A percentile compares a stretch with the other conserved stretches of the same genome.
Conservation (phyloP, 75 land plant species). For the Cupressus sempervirens region DNA sequence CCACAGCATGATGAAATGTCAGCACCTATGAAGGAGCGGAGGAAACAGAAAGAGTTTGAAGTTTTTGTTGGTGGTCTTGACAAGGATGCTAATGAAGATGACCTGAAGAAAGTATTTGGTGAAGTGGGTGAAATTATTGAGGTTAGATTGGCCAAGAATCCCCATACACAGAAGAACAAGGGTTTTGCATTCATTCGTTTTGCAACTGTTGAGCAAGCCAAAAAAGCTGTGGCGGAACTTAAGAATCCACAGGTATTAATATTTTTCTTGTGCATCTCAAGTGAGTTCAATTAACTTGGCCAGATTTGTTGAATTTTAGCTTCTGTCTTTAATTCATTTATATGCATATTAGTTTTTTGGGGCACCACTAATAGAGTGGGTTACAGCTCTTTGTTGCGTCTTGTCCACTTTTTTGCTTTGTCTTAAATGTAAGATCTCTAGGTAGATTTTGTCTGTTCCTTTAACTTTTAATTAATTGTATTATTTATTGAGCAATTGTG, state of each 20-base stretch:
- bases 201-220: slow-evolving; percentile 41
- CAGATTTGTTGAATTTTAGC: background rate
- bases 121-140: slow-evolving; percentile 48
- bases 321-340: background rate
- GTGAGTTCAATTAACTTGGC: background rate
- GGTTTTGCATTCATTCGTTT: slow-evolving; percentile 53
- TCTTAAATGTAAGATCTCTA: background rate
- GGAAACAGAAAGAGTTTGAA: slow-evolving; percentile 44
- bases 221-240: slow-evolving; percentile 30
- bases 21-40: slow-evolving; percentile 31
- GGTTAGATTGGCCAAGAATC: slow-evolving; percentile 36
- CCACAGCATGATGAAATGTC: slow-evolving; percentile 10
- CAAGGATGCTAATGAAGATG: slow-evolving; percentile 45
- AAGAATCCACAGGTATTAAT: slow-evolving; percentile 24
- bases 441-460: background rate
- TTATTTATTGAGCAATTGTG: background rate
- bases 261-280: background rate
- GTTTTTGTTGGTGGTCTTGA: slow-evolving; percentile 59
- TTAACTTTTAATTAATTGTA: background rate
- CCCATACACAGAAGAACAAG: slow-evolving; percentile 36
- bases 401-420: background rate
- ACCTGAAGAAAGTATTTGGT: slow-evolving; percentile 30
- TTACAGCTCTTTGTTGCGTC: background rate
- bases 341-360: background rate
- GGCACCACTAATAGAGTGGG: background rate